Percentiles rank a stretch among this genome's conserved stretches.
These are phyloP conservation scores for Aspergillus sp. DNA, from an alignment of 2,329 filamentous ascomycete species.

Conservation along the genomic window DNA sequence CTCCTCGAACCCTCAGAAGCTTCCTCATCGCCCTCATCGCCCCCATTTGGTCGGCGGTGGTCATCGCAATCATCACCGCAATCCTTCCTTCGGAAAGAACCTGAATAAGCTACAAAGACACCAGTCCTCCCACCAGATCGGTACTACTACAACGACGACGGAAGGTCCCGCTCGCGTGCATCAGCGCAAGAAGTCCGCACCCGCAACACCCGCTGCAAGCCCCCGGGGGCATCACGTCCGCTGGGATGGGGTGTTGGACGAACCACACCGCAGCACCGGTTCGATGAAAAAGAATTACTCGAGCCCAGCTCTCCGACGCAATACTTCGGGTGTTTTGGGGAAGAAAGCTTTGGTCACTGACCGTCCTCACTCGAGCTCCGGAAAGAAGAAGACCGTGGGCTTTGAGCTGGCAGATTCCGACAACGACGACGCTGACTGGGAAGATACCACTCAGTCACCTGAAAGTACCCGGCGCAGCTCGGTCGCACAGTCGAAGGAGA, in stretches of 20 bases:
- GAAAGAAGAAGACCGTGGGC: slow-evolving; percentile 49
- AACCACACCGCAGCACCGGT: slow-evolving; percentile 33
- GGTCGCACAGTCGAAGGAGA: slow-evolving; percentile 38
- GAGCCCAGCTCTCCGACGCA: slow-evolving; percentile 43
- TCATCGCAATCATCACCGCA: slow-evolving; percentile 41
- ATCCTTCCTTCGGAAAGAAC: slow-evolving; percentile 47
- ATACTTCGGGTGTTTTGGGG: slow-evolving; percentile 37
- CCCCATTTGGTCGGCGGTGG: slow-evolving; percentile 46
- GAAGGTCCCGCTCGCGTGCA: slow-evolving; percentile 41
- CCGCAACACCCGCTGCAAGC: slow-evolving; percentile 46
- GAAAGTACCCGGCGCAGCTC: slow-evolving; percentile 51
- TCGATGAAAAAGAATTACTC: slow-evolving; percentile 51
- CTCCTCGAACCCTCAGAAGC: slow-evolving; percentile 34
- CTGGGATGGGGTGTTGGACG: slow-evolving; percentile 44
- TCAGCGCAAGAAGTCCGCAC: slow-evolving; percentile 50
- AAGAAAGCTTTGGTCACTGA: slow-evolving; percentile 44
- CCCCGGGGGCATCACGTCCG: slow-evolving; percentile 43
- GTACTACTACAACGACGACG: slow-evolving; percentile 23
- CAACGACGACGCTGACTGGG: slow-evolving; percentile 50
- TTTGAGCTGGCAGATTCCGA: slow-evolving; percentile 49
- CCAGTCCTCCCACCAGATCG: slow-evolving; percentile 36
- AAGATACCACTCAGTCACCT: slow-evolving; percentile 51
- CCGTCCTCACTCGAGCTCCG: slow-evolving; percentile 36
- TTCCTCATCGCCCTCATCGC: slow-evolving; percentile 39
- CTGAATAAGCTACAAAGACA: slow-evolving; percentile 45